phyloP scores from a whole-genome alignment of 345 rosid genomes.

The Luvunga scandens region DNA sequence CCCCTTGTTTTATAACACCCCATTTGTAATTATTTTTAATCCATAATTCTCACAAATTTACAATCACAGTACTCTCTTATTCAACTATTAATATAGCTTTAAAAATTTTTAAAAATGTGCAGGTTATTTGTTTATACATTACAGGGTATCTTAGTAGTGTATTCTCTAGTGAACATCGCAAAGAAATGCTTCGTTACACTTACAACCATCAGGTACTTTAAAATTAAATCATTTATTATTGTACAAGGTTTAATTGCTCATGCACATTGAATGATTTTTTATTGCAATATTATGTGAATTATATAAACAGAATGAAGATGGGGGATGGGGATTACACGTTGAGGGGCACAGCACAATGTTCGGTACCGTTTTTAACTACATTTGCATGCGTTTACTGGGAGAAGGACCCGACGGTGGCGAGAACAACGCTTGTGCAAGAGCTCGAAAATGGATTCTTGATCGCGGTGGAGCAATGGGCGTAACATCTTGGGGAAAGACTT shows the following conservation, averaged over 20 bases:
- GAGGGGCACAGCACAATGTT: constrained; percentile 14
- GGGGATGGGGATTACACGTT: constrained; percentile 13
- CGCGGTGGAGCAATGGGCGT: constrained; percentile 6
- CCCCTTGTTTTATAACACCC: constrained; percentile 25
- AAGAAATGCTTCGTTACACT: constrained; percentile 45
- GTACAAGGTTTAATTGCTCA: not conserved
- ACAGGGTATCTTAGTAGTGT: constrained; percentile 39
- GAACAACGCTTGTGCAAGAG: not conserved
- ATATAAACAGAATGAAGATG: constrained; percentile 11
- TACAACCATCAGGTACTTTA: constrained; percentile 40
- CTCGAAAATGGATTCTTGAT: constrained; percentile 11
- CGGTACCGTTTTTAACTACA: not conserved
- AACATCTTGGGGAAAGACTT: constrained; percentile 12
- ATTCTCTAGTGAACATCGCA: constrained; percentile 35
- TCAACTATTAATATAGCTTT: not conserved
- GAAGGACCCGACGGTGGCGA: not conserved
- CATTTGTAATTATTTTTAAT: constrained; percentile 11
- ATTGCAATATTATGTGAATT: not conserved
- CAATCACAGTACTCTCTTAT: not conserved
- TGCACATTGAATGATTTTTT: not conserved
- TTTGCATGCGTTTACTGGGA: constrained; percentile 7
- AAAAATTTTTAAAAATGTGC: not conserved
- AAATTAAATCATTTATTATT: not conserved
- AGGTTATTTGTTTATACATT: constrained; percentile 37
- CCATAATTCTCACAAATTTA: not conserved